A percentile compares a stretch with the other conserved stretches of the same genome.
Evolutionary conservation across 2,329 filamentous ascomycete species (phyloP).

Genomic region (Ceratocystis diversiconidia): DNA sequence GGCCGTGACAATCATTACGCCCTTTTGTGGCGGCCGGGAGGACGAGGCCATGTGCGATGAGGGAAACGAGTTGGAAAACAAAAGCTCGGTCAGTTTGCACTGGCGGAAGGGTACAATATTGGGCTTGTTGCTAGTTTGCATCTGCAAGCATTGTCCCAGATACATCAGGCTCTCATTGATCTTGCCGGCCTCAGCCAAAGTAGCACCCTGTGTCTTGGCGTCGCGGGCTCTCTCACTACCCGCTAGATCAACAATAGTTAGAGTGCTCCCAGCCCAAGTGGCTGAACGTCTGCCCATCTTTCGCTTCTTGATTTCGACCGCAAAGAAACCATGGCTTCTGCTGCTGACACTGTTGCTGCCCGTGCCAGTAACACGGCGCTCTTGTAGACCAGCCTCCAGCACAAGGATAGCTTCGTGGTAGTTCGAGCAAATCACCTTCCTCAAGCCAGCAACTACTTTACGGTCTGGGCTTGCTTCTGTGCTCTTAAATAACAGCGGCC

Average conservation of each 20-base stretch:
- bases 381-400: conserved; percentile 74
- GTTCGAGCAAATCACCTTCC: conserved; percentile 74
- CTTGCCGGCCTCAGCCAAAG: conserved; percentile 87
- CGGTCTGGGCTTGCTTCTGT: conserved; percentile 77
- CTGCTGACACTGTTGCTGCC: conserved; percentile 87
- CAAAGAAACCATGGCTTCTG: conserved; percentile 91
- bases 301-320: conserved; percentile 83
- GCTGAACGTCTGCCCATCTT: conserved; percentile 22
- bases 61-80: conserved; percentile 80
- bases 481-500: conserved; percentile 77
- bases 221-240: conserved; percentile 87
- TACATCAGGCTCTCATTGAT: conserved; percentile 99
- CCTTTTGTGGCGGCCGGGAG: conserved; percentile 60
- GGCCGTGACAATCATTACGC: conserved; percentile 90
- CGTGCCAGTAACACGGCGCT: conserved; percentile 77
- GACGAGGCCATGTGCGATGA: conserved; percentile 32
- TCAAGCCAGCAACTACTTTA: conserved; percentile 86
- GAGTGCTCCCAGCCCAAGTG: conserved; percentile 62
- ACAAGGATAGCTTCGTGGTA: conserved; percentile 79
- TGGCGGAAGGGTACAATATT: conserved; percentile 66
- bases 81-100: conserved; percentile 70
- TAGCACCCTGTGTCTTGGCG: conserved; percentile 85
- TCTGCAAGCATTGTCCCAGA: conserved; percentile 87
- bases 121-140: conserved; percentile 75
- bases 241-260: conserved; percentile 84